These are phyloP conservation scores for Thraustochytrium sp. DNA, from an alignment of 352 stramenopile genomes.

Conservation along the genomic window DNA sequence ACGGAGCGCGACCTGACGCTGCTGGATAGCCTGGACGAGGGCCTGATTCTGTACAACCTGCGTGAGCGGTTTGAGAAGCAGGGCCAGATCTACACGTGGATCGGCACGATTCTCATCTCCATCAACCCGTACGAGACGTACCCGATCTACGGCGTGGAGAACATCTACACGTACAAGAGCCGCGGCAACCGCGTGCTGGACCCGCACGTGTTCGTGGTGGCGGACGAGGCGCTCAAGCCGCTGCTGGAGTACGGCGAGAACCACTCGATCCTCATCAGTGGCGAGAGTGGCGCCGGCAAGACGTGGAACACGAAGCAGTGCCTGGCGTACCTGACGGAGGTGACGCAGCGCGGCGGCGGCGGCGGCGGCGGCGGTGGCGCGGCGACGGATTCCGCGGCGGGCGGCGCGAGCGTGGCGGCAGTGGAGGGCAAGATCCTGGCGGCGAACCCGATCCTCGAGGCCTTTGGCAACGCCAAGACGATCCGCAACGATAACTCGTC, in stretches of 20 bases:
- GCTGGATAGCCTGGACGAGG: constrained; percentile 48
- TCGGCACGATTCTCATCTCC: constrained; percentile 60
- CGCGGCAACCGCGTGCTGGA: constrained; percentile 59
- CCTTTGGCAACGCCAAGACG: constrained; percentile 97
- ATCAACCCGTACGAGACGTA: constrained; percentile 65
- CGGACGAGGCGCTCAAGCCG: constrained; percentile 74
- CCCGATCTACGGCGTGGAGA: constrained; percentile 47
- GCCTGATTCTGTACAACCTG: constrained; percentile 47
- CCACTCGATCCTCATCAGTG: constrained; percentile 85
- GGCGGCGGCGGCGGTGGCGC: too few species aligned
- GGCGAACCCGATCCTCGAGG: constrained; percentile 95
- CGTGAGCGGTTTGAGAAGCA: constrained; percentile 39
- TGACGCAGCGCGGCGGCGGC: constrained; percentile 50
- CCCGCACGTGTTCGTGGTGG: constrained; percentile 80
- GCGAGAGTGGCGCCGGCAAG: constrained; percentile 87
- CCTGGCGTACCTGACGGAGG: constrained; percentile 87
- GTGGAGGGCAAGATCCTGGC: constrained; percentile 76
- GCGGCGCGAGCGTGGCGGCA: not conserved
- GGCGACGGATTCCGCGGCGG: too few species aligned
- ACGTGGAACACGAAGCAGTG: constrained; percentile 93
- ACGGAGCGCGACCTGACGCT: constrained; percentile 45
- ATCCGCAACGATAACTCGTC: constrained; percentile 93
- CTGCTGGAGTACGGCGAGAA: constrained; percentile 65
- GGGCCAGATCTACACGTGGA: constrained; percentile 52
- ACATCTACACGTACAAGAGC: constrained; percentile 54